Evolutionary conservation across 2,329 filamentous ascomycete genomes (phyloP).

Genomic region (Geosmithia flava): DNA sequence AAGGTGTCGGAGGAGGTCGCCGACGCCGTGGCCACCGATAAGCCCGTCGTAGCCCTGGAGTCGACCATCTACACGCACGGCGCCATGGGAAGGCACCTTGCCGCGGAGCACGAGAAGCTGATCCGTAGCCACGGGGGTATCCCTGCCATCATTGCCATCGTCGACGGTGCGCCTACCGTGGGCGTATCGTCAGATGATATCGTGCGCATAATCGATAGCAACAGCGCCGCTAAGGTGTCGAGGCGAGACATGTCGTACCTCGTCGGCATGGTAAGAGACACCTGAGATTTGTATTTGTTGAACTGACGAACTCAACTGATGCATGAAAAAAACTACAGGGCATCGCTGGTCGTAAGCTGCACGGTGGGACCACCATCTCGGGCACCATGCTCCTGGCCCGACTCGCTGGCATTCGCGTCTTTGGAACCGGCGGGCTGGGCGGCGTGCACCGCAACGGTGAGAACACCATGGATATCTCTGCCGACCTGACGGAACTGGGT

Average conservation of each 20-base stretch:
- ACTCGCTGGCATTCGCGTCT: constrained; percentile 78
- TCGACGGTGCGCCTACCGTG: constrained; percentile 72
- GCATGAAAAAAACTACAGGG: constrained; percentile 33
- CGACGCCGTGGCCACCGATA: constrained; percentile 60
- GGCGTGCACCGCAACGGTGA: constrained; percentile 88
- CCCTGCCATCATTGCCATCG: constrained; percentile 81
- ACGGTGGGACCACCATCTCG: constrained; percentile 87
- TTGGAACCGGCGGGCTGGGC: constrained; percentile 88
- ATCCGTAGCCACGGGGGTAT: constrained; percentile 72
- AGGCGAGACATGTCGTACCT: constrained; percentile 77
- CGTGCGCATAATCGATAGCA: constrained; percentile 53
- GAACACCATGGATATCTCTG: constrained; percentile 82
- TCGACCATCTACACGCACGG: constrained; percentile 97
- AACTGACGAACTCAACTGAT: background rate
- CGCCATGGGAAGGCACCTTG: constrained; percentile 57
- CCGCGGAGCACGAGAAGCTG: constrained; percentile 72
- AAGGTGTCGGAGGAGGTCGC: constrained; percentile 71
- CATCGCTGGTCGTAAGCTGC: constrained; percentile 51
- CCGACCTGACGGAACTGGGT: constrained; percentile 88
- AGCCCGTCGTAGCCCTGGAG: constrained; percentile 84
- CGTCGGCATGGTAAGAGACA: constrained; percentile 54
- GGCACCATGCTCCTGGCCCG: constrained; percentile 86
- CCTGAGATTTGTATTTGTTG: background rate
- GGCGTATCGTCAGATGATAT: constrained; percentile 66
- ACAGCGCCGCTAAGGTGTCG: constrained; percentile 70